Evolutionary conservation across 139 green algal genomes (phyloP).

Genomic region (Closterium sp.): DNA sequence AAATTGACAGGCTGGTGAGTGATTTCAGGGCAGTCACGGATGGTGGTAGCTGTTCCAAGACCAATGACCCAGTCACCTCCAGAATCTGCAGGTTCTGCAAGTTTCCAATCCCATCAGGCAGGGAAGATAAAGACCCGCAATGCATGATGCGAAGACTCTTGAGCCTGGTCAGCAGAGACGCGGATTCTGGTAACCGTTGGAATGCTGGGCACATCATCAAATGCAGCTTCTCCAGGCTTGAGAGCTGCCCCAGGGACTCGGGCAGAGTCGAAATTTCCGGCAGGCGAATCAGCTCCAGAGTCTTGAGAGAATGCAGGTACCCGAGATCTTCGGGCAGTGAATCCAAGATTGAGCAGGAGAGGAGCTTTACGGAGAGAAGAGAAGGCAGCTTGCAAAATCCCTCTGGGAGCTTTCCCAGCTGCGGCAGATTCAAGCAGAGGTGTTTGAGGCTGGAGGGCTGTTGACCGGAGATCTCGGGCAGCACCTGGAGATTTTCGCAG

Average conservation of each 20-base stretch:
- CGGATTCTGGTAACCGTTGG: too few species aligned
- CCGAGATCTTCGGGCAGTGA: not conserved
- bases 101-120: not conserved
- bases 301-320: too few species aligned
- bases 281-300: too few species aligned
- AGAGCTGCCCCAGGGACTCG: not conserved
- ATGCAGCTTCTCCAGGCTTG: not conserved
- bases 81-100: not conserved
- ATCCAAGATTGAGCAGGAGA: not conserved
- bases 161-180: too few species aligned
- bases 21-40: not conserved
- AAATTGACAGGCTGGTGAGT: not conserved
- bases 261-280: not conserved
- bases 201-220: too few species aligned
- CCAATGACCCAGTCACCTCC: not conserved
- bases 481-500: not conserved
- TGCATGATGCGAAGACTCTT: too few species aligned
- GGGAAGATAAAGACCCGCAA: too few species aligned
- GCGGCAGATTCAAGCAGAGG: too few species aligned
- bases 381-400: not conserved
- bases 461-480: too few species aligned
- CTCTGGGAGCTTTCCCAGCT: too few species aligned
- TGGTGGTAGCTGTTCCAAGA: not conserved
- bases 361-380: not conserved
- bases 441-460: not conserved